Evolutionary conservation across 345 rosid species (phyloP), one percentile per base, ranked within the genome.

Genomic region (Aquilaria yunnanensis): DNA sequence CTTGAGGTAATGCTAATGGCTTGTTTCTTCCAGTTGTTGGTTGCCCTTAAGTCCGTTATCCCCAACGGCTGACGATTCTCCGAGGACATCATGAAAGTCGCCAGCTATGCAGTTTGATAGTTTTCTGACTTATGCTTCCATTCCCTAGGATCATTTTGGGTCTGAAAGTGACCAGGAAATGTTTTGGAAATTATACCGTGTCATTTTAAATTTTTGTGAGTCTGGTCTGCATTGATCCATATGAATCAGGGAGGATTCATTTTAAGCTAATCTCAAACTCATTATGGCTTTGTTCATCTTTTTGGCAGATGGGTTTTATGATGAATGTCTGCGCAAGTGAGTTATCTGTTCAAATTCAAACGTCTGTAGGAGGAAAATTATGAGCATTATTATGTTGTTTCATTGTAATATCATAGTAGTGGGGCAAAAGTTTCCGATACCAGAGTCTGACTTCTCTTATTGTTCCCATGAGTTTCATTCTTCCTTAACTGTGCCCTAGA

Each of bases 261-360:
- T 31, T 0, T 49, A 57, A 2, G 60, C 31, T 23, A 59, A 60
- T 75, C 12, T 59, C 49, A 66, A 46, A 52, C 75, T 74, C 53
- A 72, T 68, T 64, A 67, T 70, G 73, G 61, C 55, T 64, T 66
- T 56, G 57, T 14, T 53, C 55, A 49, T 23, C 41, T 47, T 51
- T 68, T 56, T 82, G 72, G 68, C 96, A 94, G 99, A 94, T 77
- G 99, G 99, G 61, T 94, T 94, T 76, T 94, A 94, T 67, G 99
- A 94, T 54, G 99, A 94, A 76, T 94, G 99, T 63, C 83, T 94
- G 63, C 82, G 99, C 63, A 94, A 94, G 99, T 94, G 76, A 90
- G 99, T 90, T 73, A 63, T 74, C 73, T 70, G 6, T 51, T 16
- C 68, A 30, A 43, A 32, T 47, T 16, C 68, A 30, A 43, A 32